Conservation (phyloP, 768 basidiomycete genomes). For the Leucocoprinus leucothites region DNA sequence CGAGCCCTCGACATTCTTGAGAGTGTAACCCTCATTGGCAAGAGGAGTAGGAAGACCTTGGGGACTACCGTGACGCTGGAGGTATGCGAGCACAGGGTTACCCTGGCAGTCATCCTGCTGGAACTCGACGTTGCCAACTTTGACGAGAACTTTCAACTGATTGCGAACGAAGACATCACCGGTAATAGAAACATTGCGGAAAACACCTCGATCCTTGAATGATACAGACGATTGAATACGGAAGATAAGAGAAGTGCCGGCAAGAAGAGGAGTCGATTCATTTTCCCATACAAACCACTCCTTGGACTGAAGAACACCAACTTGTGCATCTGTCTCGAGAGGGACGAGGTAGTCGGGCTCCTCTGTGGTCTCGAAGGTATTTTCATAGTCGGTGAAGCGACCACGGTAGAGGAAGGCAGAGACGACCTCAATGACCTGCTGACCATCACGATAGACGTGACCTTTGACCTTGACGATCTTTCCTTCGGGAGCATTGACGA, state of each 20-base stretch:
- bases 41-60: conserved; percentile 78
- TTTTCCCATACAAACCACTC: conserved; percentile 98
- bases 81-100: conserved; percentile 90
- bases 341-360: conserved; percentile 87
- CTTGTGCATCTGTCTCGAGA: conserved; percentile 68
- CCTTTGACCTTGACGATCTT: conserved; percentile 93
- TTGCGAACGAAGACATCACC: conserved; percentile 88
- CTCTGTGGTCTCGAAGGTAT: conserved; percentile 92
- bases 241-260: conserved; percentile 88
- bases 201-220: conserved; percentile 89
- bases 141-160: conserved; percentile 83
- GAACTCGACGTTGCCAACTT: conserved; percentile 87
- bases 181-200: conserved; percentile 72
- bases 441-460: conserved; percentile 68
- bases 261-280: conserved; percentile 67
- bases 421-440: conserved; percentile 87
- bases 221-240: conserved; percentile 80
- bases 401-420: conserved; percentile 98
- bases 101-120: conserved; percentile 85
- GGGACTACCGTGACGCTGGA: conserved; percentile 84
- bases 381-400: conserved; percentile 87
- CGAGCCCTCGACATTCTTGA: conserved; percentile 58
- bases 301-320: conserved; percentile 92
- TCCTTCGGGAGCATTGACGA: conserved; percentile 86
- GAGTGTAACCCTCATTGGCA: conserved; percentile 81